Percentiles rank a stretch among this genome's conserved stretches.
phyloP scores from a whole-genome alignment of 164 flowering plant species.

The Sedum album region DNA sequence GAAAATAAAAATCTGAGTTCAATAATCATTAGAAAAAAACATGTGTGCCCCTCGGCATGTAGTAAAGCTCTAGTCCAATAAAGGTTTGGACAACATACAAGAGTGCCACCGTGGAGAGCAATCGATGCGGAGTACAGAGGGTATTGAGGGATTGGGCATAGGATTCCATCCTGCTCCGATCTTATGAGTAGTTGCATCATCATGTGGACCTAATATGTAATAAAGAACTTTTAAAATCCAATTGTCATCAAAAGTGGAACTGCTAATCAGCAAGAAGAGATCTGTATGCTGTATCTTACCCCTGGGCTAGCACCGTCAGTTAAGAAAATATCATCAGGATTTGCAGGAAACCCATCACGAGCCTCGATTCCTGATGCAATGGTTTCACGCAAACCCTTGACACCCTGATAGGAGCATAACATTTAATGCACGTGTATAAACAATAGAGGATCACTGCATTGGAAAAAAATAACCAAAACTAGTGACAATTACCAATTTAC shows the following conservation, averaged over 20 bases:
- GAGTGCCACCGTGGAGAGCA: constrained; percentile 93
- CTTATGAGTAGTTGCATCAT: constrained; percentile 93
- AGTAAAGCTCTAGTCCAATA: neutral
- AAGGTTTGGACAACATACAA: constrained; percentile 40
- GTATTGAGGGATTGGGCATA: constrained; percentile 98
- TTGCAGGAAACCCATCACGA: constrained; percentile 88
- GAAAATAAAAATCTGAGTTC: constrained; percentile 9
- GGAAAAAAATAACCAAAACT: neutral
- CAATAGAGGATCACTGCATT: neutral
- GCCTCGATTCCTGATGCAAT: constrained; percentile 94
- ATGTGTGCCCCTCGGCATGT: neutral
- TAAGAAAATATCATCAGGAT: constrained; percentile 89
- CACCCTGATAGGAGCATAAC: constrained; percentile 41
- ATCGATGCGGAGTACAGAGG: constrained; percentile 99
- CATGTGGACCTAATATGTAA: constrained; percentile 72
- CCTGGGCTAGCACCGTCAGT: constrained; percentile 99
- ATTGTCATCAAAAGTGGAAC: neutral
- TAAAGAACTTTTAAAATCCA: neutral
- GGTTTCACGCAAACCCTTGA: constrained; percentile 85
- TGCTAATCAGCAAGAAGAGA: neutral
- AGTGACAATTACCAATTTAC: neutral
- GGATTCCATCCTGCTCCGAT: constrained; percentile 88
- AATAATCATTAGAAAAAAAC: neutral
- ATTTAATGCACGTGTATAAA: neutral
- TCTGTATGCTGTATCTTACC: constrained; percentile 26